phyloP scores from a whole-genome alignment of 129 eudicot species.

The Solidago caesia region DNA sequence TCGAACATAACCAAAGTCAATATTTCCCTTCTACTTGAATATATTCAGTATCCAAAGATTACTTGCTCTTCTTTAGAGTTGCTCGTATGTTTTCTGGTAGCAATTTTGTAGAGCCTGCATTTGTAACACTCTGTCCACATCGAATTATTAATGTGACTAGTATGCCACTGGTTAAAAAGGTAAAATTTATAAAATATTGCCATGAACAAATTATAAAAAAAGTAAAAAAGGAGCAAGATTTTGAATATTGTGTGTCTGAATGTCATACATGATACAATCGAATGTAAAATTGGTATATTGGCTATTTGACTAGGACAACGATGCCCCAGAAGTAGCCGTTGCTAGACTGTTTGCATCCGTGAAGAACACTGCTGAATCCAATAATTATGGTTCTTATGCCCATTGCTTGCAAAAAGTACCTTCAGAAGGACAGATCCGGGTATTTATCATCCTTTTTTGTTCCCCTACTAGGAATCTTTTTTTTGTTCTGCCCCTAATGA shows the following conservation, averaged over 20 bases:
- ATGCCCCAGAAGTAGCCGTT: constrained; percentile 43
- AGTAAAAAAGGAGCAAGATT: background rate
- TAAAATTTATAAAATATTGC: too few species aligned
- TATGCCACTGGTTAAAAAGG: background rate
- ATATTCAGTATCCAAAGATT: too few species aligned
- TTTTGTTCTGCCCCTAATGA: constrained; percentile 3
- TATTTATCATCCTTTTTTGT: constrained; percentile 28
- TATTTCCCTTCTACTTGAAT: too few species aligned
- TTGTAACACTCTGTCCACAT: background rate
- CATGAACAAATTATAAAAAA: background rate
- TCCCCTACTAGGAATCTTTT: constrained; percentile 8
- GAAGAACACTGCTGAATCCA: constrained; percentile 40
- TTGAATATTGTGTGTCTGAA: background rate
- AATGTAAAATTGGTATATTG: constrained; percentile 25
- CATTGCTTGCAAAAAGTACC: constrained; percentile 86
- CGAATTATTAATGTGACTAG: background rate
- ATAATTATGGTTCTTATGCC: constrained; percentile 50
- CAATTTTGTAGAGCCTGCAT: background rate
- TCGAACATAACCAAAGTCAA: too few species aligned
- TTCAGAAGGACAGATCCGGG: constrained; percentile 80
- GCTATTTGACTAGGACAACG: constrained; percentile 34
- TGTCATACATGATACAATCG: background rate
- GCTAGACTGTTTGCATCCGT: constrained; percentile 43
- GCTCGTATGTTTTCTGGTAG: background rate
- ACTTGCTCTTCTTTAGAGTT: background rate